phyloP scores from a whole-genome alignment of 805 yeast genomes.

The Ogataea angusta region DNA sequence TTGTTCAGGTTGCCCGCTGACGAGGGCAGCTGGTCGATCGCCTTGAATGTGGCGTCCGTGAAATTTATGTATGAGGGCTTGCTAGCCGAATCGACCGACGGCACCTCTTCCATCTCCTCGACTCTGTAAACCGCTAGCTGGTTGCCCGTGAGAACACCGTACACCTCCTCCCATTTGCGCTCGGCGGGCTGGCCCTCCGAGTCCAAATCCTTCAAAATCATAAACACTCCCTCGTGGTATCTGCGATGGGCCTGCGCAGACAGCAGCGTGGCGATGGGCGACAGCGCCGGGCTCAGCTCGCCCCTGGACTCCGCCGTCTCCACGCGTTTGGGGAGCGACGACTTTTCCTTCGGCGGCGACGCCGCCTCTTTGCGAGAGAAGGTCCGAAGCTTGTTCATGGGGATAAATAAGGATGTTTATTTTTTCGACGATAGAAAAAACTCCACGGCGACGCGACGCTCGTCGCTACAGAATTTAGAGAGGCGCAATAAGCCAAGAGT shows the following conservation, averaged over 20 bases:
- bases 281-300: constrained; percentile 39
- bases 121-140: constrained; percentile 94
- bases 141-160: constrained; percentile 86
- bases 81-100: constrained; percentile 31
- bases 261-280: constrained; percentile 71
- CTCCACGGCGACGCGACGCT: background rate
- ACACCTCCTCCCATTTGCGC: constrained; percentile 88
- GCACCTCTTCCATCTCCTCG: constrained; percentile 52
- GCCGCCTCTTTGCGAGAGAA: constrained; percentile 20
- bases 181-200: constrained; percentile 85
- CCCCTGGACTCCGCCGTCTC: constrained; percentile 30
- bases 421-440: background rate
- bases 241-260: constrained; percentile 74
- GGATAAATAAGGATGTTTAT: constrained; percentile 1
- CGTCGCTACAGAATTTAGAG: background rate
- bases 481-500: background rate
- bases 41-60: constrained; percentile 82
- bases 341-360: constrained; percentile 12
- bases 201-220: constrained; percentile 69
- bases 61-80: constrained; percentile 84
- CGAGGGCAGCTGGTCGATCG: constrained; percentile 62
- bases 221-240: constrained; percentile 71
- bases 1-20: constrained; percentile 66
- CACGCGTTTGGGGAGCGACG: constrained; percentile 17
- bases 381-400: constrained; percentile 26